Evolutionary conservation across 768 basidiomycete genomes (phyloP).

Genomic region (Exidia glandulosa): DNA sequence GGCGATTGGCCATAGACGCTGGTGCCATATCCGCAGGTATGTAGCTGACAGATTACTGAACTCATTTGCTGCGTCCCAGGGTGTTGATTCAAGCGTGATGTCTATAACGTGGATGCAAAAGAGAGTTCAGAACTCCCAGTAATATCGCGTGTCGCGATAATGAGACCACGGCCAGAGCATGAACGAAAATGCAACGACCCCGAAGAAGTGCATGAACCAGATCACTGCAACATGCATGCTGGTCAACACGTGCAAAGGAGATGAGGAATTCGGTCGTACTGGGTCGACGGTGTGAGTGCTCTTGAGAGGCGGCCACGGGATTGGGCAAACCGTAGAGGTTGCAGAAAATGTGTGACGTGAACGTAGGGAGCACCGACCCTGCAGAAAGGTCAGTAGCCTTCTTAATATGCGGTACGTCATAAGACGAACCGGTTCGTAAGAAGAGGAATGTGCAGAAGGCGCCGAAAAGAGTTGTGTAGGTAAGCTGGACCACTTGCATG

Average conservation of each 20-base stretch:
- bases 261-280: conserved; percentile 27
- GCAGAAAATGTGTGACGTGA: conserved; percentile 81
- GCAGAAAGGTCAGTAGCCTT: background rate
- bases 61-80: no score
- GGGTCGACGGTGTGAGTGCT: conserved; percentile 39
- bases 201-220: conserved; percentile 40
- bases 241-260: conserved; percentile 5
- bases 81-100: no score
- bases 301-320: conserved; percentile 41
- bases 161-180: conserved; percentile 44
- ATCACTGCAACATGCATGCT: conserved; percentile 32
- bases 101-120: background rate
- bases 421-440: conserved; percentile 52
- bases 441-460: conserved; percentile 80
- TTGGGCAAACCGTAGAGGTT: conserved; percentile 90
- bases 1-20: no score
- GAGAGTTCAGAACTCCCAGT: conserved; percentile 24
- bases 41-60: no score
- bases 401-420: background rate
- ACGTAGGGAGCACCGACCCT: conserved; percentile 61
- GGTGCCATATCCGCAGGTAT: no score
- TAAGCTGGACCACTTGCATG: conserved; percentile 66
- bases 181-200: conserved; percentile 46
- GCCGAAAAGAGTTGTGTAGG: conserved; percentile 90
- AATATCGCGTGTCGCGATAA: conserved; percentile 24